Evolutionary conservation across 2,329 filamentous ascomycete genomes (phyloP).

Genomic region (Sporothrix brasiliensis): DNA sequence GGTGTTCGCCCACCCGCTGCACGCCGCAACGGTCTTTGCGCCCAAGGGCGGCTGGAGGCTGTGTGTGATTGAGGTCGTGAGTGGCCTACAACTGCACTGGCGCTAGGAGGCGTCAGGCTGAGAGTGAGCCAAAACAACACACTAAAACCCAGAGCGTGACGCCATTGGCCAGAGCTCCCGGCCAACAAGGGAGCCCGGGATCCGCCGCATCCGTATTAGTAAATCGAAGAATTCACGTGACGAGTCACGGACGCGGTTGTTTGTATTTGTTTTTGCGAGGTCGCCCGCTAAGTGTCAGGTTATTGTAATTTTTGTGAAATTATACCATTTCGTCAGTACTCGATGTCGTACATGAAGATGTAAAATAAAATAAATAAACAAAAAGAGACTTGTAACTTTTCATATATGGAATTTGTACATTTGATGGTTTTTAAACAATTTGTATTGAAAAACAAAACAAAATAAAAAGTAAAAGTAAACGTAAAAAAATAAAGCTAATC

Average conservation of each 20-base stretch:
- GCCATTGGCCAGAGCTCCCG: slow-evolving; percentile 27
- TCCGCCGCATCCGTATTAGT: slow-evolving; percentile 5
- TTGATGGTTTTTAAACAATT: no score
- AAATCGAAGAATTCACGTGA: neutral
- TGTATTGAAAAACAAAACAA: neutral
- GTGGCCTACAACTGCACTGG: slow-evolving; percentile 10
- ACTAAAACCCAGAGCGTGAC: neutral
- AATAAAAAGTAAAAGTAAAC: neutral
- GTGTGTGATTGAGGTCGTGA: slow-evolving; percentile 2
- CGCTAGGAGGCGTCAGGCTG: neutral
- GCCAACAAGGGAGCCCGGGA: neutral
- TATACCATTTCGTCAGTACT: no score
- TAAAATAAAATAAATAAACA: neutral
- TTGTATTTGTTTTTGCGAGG: no score
- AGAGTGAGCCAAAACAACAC: slow-evolving; percentile 11
- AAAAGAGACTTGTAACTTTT: neutral
- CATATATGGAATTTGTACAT: no score
- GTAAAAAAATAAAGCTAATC: neutral
- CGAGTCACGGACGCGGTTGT: neutral
- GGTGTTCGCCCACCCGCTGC: slow-evolving; percentile 10
- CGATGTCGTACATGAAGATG: no score
- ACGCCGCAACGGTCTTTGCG: neutral
- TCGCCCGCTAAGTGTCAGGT: no score
- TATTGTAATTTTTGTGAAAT: neutral
- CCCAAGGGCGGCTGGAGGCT: neutral